Conservation (phyloP, 2,329 filamentous ascomycete species). For the Tolypocladium album region DNA sequence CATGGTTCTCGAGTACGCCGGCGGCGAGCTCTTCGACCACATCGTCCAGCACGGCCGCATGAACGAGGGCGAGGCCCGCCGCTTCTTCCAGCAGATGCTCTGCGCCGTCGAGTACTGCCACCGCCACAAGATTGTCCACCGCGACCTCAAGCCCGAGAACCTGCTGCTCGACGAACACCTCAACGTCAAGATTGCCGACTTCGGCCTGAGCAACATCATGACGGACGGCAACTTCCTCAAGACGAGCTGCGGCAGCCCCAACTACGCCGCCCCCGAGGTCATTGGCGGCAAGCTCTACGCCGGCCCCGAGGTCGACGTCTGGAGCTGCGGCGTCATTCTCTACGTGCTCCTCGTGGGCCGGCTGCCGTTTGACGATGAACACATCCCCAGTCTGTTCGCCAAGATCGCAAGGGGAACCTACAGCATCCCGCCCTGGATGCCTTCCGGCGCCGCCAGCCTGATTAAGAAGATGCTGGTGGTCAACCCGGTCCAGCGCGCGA, state of each 20-base stretch:
- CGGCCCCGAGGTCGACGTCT: constrained; percentile 94
- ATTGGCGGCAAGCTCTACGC: constrained; percentile 97
- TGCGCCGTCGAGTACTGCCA: constrained; percentile 99
- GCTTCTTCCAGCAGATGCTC: constrained; percentile 98
- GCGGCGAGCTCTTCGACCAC: constrained; percentile 94
- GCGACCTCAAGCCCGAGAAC: constrained; percentile 96
- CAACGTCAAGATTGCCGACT: constrained; percentile 99
- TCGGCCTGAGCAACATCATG: constrained; percentile 99
- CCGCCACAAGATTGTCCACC: constrained; percentile 96
- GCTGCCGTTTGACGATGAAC: constrained; percentile 94
- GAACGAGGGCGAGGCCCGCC: constrained; percentile 82
- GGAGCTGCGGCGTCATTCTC: constrained; percentile 90
- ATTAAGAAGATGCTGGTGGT: constrained; percentile 93
- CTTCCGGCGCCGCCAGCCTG: constrained; percentile 66
- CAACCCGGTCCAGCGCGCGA: constrained; percentile 88
- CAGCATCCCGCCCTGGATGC: constrained; percentile 84
- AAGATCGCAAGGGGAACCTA: constrained; percentile 96
- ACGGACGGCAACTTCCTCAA: constrained; percentile 98
- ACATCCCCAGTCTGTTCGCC: constrained; percentile 93
- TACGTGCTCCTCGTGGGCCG: constrained; percentile 73
- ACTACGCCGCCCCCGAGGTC: constrained; percentile 95
- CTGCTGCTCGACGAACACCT: constrained; percentile 87
- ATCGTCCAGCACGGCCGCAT: constrained; percentile 91
- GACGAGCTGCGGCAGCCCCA: constrained; percentile 95
- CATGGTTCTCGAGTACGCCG: constrained; percentile 98